Base-by-base conservation (phyloP, 441 rosid genomes). In the Pelargonium cotyledonis region DNA sequence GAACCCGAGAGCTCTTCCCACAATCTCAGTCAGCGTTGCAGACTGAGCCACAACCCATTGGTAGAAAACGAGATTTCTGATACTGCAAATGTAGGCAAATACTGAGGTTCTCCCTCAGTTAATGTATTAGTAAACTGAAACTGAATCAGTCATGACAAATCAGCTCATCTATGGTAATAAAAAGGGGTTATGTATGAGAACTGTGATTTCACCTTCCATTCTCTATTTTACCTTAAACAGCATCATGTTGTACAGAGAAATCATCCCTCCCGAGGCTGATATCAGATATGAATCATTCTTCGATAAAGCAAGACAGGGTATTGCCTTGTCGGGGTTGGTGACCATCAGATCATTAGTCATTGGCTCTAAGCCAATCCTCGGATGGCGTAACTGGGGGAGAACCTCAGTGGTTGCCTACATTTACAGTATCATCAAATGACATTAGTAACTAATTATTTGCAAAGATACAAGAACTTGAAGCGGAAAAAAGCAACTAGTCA, bases 241-340 rank as follows among this genome's bases (percentile, higher is more conserved):
- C 94, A 90, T 90, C 91, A 88, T 88, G 74, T 90, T 90, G 75
- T 88, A 90, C 58, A 90, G 81, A 55, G 96, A 90, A 75, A 90
- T 88, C 77, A 86, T 90, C 73, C 96, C 96, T 69, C 96, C 96
- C n/a, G 91, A 90, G 35, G 96, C 91, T 14, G 96, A 90, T 93
- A 90, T 88, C 31, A 88, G 90, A 57, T 90, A 90, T 18, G 96
- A 88, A 80, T 90, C 96, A 79, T 90, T 90, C 76, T 88, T 90
- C 60, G 96, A 90, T 73, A 90, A 78, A 68, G 96, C 94, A 81
- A 90, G 85, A 81, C 96, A 90, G 1, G 94, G 85, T 4, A 90
- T 87, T 2, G 88, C 88, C 65, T 86, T 94, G 73, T 90, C 96
- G 4, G 84, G 84, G 70, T 84, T 90, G 70, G 81, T 67, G 77